Evolutionary conservation across 345 rosid genomes (phyloP).

Genomic region (Euphorbia pulcherrima): DNA sequence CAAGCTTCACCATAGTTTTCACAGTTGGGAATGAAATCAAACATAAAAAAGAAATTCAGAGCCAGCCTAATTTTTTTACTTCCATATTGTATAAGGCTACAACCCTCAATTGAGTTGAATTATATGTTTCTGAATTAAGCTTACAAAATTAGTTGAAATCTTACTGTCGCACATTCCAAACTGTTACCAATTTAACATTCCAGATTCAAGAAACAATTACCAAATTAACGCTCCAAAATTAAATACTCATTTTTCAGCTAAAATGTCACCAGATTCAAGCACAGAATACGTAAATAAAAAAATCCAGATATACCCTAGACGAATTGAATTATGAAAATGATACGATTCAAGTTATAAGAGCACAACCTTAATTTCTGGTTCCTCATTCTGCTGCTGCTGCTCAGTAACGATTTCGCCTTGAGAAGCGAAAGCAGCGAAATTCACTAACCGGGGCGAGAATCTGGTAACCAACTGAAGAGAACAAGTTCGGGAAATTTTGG

Average conservation of each 20-base stretch:
- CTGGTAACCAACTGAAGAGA: conserved; percentile 35
- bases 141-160: background rate
- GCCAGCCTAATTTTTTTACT: background rate
- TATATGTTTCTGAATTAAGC: background rate
- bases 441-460: conserved; percentile 39
- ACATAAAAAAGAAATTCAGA: too few relatives aligned
- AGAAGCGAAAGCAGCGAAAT: conserved; percentile 50
- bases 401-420: conserved; percentile 58
- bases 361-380: conserved; percentile 59
- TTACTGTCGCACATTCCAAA: background rate
- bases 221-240: too few relatives aligned
- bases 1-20: background rate
- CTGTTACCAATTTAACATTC: background rate
- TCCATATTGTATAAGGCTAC: background rate
- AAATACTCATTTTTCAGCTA: background rate
- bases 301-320: too few relatives aligned
- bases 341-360: background rate
- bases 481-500: conserved; percentile 12
- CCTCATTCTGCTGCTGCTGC: conserved; percentile 43
- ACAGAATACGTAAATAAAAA: background rate
- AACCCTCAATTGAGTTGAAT: background rate
- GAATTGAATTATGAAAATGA: background rate
- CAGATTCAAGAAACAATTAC: too few relatives aligned
- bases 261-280: background rate
- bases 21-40: background rate